phyloP scores from a whole-genome alignment of 306 rosid genomes.

The Cyclanthera cordifolia region DNA sequence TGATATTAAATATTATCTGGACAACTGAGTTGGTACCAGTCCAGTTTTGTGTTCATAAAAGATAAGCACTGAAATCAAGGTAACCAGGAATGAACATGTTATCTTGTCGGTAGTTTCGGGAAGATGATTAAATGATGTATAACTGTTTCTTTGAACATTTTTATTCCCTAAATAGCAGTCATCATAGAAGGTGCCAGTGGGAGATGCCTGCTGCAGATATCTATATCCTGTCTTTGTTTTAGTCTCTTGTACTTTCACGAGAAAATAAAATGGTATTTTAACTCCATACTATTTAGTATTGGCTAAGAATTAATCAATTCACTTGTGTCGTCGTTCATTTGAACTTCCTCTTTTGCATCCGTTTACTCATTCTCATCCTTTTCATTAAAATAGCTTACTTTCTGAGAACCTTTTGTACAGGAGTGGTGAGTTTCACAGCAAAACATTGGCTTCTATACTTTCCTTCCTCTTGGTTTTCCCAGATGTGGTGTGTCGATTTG shows the following conservation, averaged over 20 bases:
- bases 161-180: no score
- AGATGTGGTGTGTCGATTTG: neutral
- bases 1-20: neutral
- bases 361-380: neutral
- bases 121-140: neutral
- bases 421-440: neutral
- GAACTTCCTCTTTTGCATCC: neutral
- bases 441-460: neutral
- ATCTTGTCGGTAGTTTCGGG: neutral
- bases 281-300: neutral
- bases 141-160: neutral
- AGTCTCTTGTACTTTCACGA: no score
- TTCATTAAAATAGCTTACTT: conserved; percentile 2
- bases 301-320: neutral
- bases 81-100: neutral
- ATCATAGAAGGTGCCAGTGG: neutral
- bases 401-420: neutral
- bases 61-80: neutral
- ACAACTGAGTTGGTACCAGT: neutral
- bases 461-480: neutral
- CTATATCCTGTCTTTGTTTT: neutral
- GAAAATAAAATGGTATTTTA: no score
- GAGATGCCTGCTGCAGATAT: neutral
- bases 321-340: neutral
- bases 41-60: neutral